Conservation (phyloP, 768 basidiomycete genomes). For the Suillus decipiens region DNA sequence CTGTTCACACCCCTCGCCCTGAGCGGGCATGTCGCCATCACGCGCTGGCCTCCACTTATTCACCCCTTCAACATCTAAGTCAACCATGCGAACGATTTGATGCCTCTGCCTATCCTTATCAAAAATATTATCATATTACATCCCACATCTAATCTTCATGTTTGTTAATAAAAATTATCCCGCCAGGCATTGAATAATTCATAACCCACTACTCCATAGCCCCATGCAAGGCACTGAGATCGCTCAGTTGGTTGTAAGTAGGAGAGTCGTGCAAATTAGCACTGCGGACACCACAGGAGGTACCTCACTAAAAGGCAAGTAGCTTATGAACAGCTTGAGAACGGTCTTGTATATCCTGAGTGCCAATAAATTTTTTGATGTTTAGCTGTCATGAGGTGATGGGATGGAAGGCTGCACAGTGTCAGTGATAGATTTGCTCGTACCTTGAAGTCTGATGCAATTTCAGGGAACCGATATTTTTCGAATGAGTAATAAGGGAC, state of each 20-base stretch:
- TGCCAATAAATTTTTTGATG: no score
- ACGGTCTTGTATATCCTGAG: no score
- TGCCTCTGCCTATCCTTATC: neutral
- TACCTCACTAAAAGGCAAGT: no score
- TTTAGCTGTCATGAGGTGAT: no score
- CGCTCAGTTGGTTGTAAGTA: neutral
- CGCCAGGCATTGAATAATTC: neutral
- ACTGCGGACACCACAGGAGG: no score
- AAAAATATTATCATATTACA: neutral
- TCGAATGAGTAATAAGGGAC: no score
- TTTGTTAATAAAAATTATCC: neutral
- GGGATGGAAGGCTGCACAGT: no score
- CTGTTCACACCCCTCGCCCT: neutral
- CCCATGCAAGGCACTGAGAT: neutral
- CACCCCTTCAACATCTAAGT: neutral
- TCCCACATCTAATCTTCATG: no score
- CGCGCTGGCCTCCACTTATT: neutral
- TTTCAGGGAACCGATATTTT: no score
- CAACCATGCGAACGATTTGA: neutral
- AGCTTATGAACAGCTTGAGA: no score
- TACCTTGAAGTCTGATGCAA: no score
- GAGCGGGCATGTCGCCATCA: neutral
- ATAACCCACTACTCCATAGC: neutral
- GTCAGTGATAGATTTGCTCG: no score
- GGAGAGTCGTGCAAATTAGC: neutral